Conservation (phyloP, 1,284 basidiomycete genomes). For the Dichomitus squalens region DNA sequence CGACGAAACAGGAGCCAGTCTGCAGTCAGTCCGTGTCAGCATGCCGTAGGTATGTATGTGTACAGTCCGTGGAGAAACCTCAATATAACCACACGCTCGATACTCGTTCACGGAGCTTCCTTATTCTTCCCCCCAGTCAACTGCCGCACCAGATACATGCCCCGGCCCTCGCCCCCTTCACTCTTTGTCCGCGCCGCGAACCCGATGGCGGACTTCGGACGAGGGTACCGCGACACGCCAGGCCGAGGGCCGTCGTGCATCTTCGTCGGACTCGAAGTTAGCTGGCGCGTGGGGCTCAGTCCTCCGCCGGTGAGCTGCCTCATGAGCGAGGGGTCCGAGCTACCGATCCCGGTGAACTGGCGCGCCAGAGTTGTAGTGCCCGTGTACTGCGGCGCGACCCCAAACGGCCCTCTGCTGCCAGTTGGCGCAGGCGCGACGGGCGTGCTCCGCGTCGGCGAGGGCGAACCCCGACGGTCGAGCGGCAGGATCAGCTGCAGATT, state of each 20-base stretch:
- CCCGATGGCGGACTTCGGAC: conserved; percentile 40
- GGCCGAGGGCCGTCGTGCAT: conserved; percentile 34
- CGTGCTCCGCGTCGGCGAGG: conserved; percentile 48
- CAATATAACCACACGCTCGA: not conserved
- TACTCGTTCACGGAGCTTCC: conserved; percentile 10
- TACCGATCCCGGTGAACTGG: conserved; percentile 69
- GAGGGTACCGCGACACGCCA: conserved; percentile 29
- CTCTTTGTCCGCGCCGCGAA: conserved; percentile 32
- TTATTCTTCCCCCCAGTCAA: conserved; percentile 57
- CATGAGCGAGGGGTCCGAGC: conserved; percentile 47
- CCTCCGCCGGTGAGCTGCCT: conserved; percentile 70
- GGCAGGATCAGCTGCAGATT: conserved; percentile 59
- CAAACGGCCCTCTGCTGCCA: conserved; percentile 37
- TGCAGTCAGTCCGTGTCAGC: conserved; percentile 10
- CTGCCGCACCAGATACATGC: conserved; percentile 53
- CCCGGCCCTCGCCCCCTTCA: conserved; percentile 38
- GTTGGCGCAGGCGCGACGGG: conserved; percentile 51
- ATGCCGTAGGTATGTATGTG: conserved; percentile 3
- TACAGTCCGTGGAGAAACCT: conserved; percentile 9
- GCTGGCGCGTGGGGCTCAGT: conserved; percentile 59
- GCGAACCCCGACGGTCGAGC: conserved; percentile 46
- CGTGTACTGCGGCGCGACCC: conserved; percentile 55
- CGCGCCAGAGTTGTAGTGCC: conserved; percentile 73
- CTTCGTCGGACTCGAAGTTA: conserved; percentile 40
- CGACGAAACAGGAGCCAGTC: conserved; percentile 8